Conservation (phyloP, 352 stramenopile genomes). For the Phytopythium mirpurense region DNA sequence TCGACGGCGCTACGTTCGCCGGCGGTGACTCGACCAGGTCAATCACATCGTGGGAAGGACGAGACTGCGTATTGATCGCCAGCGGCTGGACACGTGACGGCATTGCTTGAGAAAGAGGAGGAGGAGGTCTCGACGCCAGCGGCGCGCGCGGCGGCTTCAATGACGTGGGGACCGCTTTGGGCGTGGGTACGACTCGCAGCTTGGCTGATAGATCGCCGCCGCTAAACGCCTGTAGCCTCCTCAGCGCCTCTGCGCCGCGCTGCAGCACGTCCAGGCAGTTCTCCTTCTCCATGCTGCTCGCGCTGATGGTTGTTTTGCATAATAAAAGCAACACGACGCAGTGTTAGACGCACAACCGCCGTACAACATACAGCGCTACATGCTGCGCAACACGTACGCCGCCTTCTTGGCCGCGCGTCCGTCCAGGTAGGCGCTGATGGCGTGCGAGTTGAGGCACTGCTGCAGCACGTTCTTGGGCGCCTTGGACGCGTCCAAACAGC, state of each 20-base stretch:
- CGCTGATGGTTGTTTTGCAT: background rate
- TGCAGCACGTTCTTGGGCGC: conserved; percentile 43
- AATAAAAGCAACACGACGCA: background rate
- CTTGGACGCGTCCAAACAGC: conserved; percentile 2
- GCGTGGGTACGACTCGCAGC: conserved; percentile 44
- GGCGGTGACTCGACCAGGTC: background rate
- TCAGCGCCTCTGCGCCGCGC: conserved; percentile 30
- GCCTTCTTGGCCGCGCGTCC: conserved; percentile 40
- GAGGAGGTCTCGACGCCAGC: background rate
- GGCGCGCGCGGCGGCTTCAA: background rate
- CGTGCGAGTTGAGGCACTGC: conserved; percentile 75
- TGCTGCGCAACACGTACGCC: conserved; percentile 21
- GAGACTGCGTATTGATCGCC: background rate
- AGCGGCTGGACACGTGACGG: background rate
- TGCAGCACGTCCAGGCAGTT: conserved; percentile 44
- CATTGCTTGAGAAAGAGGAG: background rate
- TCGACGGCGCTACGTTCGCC: background rate
- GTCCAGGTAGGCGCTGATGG: conserved; percentile 70
- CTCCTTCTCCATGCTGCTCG: conserved; percentile 21
- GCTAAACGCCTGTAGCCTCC: conserved; percentile 29
- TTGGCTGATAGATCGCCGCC: conserved; percentile 15
- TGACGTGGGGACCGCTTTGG: conserved; percentile 10
- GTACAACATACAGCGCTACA: too few species aligned
- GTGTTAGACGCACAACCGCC: conserved; percentile 2
- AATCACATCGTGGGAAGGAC: background rate